Percentiles rank a stretch among this genome's conserved stretches.
phyloP scores from a whole-genome alignment of 75 land plant genomes.

The Sequoia sempervirens region DNA sequence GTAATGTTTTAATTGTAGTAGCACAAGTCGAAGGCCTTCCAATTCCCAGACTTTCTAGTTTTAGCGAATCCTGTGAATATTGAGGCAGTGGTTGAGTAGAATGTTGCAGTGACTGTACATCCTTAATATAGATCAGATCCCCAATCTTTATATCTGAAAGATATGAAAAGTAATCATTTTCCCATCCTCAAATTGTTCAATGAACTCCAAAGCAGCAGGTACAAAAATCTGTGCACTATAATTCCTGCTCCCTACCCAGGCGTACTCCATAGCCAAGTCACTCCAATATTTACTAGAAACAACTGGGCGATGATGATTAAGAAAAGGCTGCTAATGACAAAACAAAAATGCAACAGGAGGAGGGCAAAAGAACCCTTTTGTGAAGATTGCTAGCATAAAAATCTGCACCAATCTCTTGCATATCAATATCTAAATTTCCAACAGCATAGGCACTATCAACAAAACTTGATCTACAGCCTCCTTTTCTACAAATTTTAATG shows the following conservation, averaged over 20 bases:
- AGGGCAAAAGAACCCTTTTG: conserved; percentile 49
- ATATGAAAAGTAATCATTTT: too few relatives aligned
- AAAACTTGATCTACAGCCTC: conserved; percentile 43
- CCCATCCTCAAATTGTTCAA: conserved; percentile 25
- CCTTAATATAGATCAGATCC: too few relatives aligned
- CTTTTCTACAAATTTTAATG: conserved; percentile 29
- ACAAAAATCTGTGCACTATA: conserved; percentile 49
- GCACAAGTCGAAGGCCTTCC: too few relatives aligned
- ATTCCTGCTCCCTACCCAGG: conserved; percentile 47
- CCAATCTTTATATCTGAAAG: too few relatives aligned
- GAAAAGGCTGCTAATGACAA: conserved; percentile 18
- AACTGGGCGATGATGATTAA: conserved; percentile 40
- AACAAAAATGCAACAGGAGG: conserved; percentile 37
- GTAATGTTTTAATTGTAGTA: too few relatives aligned
- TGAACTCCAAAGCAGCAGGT: conserved; percentile 33
- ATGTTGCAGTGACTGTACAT: too few relatives aligned
- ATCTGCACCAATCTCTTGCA: conserved; percentile 45
- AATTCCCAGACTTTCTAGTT: too few relatives aligned
- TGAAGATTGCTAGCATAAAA: conserved; percentile 50
- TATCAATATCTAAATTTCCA: conserved; percentile 32
- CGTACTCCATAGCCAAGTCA: conserved; percentile 33
- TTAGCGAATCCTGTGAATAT: too few relatives aligned
- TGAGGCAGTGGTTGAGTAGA: too few relatives aligned
- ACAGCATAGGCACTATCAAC: conserved; percentile 53
- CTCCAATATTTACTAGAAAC: conserved; percentile 35